phyloP scores from a whole-genome alignment of 345 rosid genomes.

The Moricandia arvensis region DNA sequence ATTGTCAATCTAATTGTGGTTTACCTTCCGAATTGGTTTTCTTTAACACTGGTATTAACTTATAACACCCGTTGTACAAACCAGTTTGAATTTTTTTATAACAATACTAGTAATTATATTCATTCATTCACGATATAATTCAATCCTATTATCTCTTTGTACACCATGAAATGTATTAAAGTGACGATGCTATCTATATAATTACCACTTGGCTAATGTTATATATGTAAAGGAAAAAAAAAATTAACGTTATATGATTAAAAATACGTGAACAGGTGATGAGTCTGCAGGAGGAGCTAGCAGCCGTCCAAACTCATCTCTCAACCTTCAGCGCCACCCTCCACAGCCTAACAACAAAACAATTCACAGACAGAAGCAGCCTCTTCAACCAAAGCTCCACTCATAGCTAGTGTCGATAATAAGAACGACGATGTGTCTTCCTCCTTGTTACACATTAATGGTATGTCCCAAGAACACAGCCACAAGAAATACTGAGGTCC shows the following conservation, averaged over 20 bases:
- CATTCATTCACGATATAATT: not conserved
- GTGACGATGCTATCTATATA: not conserved
- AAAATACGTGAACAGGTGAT: constrained; percentile 45
- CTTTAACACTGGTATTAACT: too few relatives aligned
- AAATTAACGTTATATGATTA: not conserved
- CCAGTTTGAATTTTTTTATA: not conserved
- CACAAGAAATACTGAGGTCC: constrained; percentile 13
- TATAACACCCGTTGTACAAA: not conserved
- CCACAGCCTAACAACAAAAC: constrained; percentile 12
- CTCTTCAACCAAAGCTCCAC: constrained; percentile 23
- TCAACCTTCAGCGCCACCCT: constrained; percentile 47
- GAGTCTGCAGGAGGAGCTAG: constrained; percentile 73
- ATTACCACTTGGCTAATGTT: not conserved
- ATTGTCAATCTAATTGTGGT: not conserved
- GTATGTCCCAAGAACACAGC: not conserved
- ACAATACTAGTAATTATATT: not conserved
- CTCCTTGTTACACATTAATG: constrained; percentile 28
- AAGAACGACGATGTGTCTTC: constrained; percentile 32
- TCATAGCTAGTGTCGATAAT: constrained; percentile 27
- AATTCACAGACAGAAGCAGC: constrained; percentile 24
- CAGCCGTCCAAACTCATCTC: constrained; percentile 54
- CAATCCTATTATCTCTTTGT: not conserved
- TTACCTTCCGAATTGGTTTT: not conserved
- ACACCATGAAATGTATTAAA: not conserved
- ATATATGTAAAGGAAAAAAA: not conserved